A percentile compares a stretch with the other conserved stretches of the same genome.
Conservation (phyloP, 352 stramenopile genomes). For the Globisporangium orthogonon region DNA sequence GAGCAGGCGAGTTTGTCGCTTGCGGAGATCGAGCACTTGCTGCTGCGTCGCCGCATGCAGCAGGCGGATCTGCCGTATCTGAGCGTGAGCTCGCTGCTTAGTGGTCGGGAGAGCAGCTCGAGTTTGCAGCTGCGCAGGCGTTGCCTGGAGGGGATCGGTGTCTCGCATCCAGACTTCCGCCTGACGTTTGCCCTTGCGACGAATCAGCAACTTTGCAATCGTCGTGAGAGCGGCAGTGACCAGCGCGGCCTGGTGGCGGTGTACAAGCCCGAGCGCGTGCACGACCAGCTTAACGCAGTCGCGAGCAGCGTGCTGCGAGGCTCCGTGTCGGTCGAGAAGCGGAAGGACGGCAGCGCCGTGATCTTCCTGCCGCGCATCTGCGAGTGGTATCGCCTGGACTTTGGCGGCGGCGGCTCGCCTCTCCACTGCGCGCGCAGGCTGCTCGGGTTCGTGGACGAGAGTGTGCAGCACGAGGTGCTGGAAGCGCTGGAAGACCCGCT, state of each 20-base stretch:
- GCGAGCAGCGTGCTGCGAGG: constrained; percentile 16
- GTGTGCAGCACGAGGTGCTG: constrained; percentile 38
- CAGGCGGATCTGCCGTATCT: constrained; percentile 42
- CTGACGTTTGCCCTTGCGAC: constrained; percentile 63
- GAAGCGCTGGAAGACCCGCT: constrained; percentile 33
- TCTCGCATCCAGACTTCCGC: constrained; percentile 74
- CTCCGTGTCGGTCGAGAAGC: constrained; percentile 24
- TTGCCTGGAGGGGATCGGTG: constrained; percentile 22
- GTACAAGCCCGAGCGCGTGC: constrained; percentile 32
- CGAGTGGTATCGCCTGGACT: constrained; percentile 74
- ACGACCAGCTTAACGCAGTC: constrained; percentile 71
- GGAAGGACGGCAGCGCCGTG: not conserved
- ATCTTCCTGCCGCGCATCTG: constrained; percentile 60
- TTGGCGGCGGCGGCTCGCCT: constrained; percentile 29
- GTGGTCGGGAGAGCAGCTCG: not conserved
- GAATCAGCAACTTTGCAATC: constrained; percentile 25
- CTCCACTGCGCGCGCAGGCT: constrained; percentile 69
- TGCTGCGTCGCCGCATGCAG: constrained; percentile 53
- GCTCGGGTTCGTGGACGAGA: constrained; percentile 53
- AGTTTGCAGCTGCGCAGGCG: not conserved
- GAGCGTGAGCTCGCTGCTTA: constrained; percentile 8
- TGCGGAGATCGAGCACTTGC: constrained; percentile 70
- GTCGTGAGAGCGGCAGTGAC: constrained; percentile 8
- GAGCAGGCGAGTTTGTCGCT: constrained; percentile 51
- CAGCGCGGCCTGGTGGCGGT: constrained; percentile 20